Base-by-base conservation (phyloP, 2,329 filamentous ascomycete genomes). In the Samsoniella hepiali region DNA sequence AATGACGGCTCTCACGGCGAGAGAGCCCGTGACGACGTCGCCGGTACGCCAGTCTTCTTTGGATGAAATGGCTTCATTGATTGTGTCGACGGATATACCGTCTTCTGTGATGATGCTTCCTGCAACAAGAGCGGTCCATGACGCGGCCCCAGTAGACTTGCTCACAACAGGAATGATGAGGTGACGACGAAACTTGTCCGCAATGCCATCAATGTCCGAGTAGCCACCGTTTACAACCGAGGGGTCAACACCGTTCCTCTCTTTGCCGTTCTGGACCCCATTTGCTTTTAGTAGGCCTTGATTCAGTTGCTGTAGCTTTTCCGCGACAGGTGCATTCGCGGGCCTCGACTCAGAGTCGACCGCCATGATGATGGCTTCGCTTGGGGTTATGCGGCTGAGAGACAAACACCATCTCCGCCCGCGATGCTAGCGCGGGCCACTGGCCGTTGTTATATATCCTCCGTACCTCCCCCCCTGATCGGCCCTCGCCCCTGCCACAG, bases 291-390 rank as follows among this genome's bases (percentile, higher is more conserved):
- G 3, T 15, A 5, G 3, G 5, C 13, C 38, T 34, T 32, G 40
- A 17, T 17, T 31, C 40, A 22, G 31, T 27, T 31, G 50, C 22
- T 47, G 38, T 22, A 6, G 13, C 13, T 61, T 61, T 5, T n/a
- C 42, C 22, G 22, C 22, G 32, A 31, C 22, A 3, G 58, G 13
- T 4, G 40, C 40, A 42, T 8, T 54, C 29, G 40, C 13, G 15
- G 42, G 22, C 27, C 32, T 36, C 22, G 32, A 22, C 40, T 62
- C 51, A 3, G 59, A 53, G 50, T 62, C 59, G n/a, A 49, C 51
- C 29, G 59, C 51, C 59, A 62, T 62, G 50, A 55, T 56, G 58
- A 61, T 36, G 50, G 47, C 36, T 62, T 47, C 31, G 36, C 13
- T 36, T 38, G 34, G 47, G 50, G 22, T 22, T 27, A 31, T 40